These are phyloP conservation scores for Eruca vesicaria DNA, from an alignment of 441 rosid species.

Conservation along the genomic window DNA sequence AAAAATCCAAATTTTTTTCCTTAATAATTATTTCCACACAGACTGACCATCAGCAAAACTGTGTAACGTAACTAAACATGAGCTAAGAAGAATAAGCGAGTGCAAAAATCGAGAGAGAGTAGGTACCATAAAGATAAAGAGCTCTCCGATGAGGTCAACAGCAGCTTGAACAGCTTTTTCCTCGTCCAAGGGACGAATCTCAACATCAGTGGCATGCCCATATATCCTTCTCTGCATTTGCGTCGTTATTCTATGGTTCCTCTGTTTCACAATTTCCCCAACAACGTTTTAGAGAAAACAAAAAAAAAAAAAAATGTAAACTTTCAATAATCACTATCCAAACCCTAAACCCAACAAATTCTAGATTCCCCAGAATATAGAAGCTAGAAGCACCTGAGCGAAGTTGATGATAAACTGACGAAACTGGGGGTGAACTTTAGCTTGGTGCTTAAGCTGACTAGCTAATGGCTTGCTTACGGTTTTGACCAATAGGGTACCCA, in stretches of 20 bases:
- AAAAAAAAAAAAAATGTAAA: background rate
- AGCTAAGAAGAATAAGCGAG: too few relatives aligned
- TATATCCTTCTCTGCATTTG: constrained; percentile 73
- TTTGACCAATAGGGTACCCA: constrained; percentile 57
- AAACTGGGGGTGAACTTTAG: constrained; percentile 56
- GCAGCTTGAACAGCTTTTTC: constrained; percentile 97
- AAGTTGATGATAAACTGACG: constrained; percentile 51
- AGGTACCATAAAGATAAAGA: constrained; percentile 68
- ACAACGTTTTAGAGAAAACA: background rate
- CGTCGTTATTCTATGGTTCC: constrained; percentile 73
- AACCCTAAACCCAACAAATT: background rate
- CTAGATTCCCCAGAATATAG: background rate
- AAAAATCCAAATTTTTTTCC: too few relatives aligned
- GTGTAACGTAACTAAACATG: too few relatives aligned
- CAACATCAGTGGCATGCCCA: constrained; percentile 77
- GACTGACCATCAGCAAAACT: too few relatives aligned
- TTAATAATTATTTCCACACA: too few relatives aligned
- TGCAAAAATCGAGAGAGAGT: too few relatives aligned
- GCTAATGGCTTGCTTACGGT: constrained; percentile 70
- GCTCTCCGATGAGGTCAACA: constrained; percentile 88
- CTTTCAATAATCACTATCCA: background rate
- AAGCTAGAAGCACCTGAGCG: background rate
- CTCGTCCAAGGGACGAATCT: constrained; percentile 86
- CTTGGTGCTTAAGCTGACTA: constrained; percentile 59
- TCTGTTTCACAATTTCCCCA: constrained; percentile 38